phyloP scores from a whole-genome alignment of 352 stramenopile species.

The Globisporangium uncinulatum region DNA sequence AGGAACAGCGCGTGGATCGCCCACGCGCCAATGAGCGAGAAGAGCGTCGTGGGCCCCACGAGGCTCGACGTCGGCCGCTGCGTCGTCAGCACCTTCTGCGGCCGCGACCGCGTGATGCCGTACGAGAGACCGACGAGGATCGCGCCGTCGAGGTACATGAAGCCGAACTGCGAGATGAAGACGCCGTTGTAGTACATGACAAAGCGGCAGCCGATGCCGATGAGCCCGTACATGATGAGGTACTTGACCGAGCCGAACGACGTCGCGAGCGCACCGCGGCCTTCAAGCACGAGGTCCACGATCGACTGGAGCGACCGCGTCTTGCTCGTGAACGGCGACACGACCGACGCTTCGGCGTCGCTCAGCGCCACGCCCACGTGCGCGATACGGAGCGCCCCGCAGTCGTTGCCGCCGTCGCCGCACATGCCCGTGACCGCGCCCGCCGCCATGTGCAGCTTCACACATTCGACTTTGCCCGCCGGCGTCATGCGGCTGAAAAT shows the following conservation, averaged over 20 bases:
- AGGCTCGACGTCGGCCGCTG: slow-evolving; percentile 79
- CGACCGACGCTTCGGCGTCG: slow-evolving; percentile 82
- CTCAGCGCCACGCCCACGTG: slow-evolving; percentile 90
- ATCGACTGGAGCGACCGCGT: slow-evolving; percentile 70
- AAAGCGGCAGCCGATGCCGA: slow-evolving; percentile 75
- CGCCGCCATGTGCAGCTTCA: slow-evolving; percentile 55
- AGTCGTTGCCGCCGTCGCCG: slow-evolving; percentile 89
- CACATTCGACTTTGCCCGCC: slow-evolving; percentile 63
- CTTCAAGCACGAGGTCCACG: slow-evolving; percentile 75
- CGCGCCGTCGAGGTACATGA: slow-evolving; percentile 77
- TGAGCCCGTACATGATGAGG: slow-evolving; percentile 86
- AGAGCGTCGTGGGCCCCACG: slow-evolving; percentile 67
- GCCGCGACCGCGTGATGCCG: slow-evolving; percentile 61
- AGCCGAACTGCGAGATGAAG: slow-evolving; percentile 84
- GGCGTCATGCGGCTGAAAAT: slow-evolving; percentile 84
- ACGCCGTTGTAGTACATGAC: slow-evolving; percentile 85
- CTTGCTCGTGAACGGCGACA: slow-evolving; percentile 88
- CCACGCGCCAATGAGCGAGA: slow-evolving; percentile 45
- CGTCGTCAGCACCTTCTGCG: slow-evolving; percentile 48
- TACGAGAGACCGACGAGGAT: slow-evolving; percentile 81
- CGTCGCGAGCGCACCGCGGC: slow-evolving; percentile 73
- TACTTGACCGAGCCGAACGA: slow-evolving; percentile 84
- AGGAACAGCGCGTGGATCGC: slow-evolving; percentile 78
- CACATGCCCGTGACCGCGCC: slow-evolving; percentile 79
- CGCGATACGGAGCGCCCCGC: slow-evolving; percentile 85